Conservation (phyloP, 495 filamentous ascomycete species). For the Lineolata rhizophorae region DNA sequence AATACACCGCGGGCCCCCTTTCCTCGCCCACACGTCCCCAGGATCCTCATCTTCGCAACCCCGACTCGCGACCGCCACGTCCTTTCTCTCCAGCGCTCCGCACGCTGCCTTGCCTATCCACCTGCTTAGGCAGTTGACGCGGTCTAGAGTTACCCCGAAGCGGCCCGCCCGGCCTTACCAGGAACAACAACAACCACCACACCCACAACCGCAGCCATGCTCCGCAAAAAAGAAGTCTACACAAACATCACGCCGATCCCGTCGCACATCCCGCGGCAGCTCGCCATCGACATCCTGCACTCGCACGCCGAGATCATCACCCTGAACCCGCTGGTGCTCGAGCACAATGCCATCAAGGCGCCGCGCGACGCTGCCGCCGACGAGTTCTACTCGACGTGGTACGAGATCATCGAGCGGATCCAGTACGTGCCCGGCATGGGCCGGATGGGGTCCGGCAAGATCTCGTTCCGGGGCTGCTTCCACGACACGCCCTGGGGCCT, state of each 20-base stretch:
- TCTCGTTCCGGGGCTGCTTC: slow-evolving; percentile 60
- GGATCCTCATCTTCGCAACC: too few species aligned
- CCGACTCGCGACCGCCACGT: too few species aligned
- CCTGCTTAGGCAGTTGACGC: too few species aligned
- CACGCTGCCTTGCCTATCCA: too few species aligned
- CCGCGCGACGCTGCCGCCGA: slow-evolving; percentile 25
- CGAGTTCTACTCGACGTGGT: slow-evolving; percentile 49
- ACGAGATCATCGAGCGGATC: slow-evolving; percentile 46
- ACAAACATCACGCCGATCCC: slow-evolving; percentile 21
- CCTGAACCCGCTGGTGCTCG: slow-evolving; percentile 17
- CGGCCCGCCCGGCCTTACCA: too few species aligned
- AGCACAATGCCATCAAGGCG: slow-evolving; percentile 14
- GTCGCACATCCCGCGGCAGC: slow-evolving; percentile 16
- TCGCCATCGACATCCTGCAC: slow-evolving; percentile 20
- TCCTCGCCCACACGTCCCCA: too few species aligned
- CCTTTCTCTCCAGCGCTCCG: too few species aligned
- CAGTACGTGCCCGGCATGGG: too few species aligned
- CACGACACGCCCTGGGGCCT: slow-evolving; percentile 43
- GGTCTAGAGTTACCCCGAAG: too few species aligned
- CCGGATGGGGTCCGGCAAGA: slow-evolving; percentile 43
- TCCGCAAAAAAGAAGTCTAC: slow-evolving; percentile 15
- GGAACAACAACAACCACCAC: too few species aligned
- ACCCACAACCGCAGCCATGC: too few species aligned
- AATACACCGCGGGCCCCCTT: too few species aligned
- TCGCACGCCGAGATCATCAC: slow-evolving; percentile 17